phyloP scores from a whole-genome alignment of 1,284 basidiomycete genomes.

The Cryptococcus amylolentus region DNA sequence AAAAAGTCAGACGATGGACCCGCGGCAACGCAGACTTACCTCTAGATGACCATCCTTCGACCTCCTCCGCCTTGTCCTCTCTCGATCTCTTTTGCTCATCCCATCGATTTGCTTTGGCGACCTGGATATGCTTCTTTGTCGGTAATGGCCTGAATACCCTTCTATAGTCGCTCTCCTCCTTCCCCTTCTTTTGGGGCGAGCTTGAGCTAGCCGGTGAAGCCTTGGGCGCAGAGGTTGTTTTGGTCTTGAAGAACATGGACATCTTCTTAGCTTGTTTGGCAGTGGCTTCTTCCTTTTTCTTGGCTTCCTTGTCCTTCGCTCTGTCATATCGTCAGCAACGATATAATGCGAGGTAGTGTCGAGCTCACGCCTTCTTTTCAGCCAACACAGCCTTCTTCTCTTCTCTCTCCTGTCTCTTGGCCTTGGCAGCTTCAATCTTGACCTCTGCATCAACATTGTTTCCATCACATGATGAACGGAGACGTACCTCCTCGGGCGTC shows the following conservation, averaged over 20 bases:
- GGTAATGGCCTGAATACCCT: constrained; percentile 11
- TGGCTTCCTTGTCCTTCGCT: constrained; percentile 31
- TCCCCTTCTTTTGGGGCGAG: constrained; percentile 1
- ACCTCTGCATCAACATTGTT: neutral
- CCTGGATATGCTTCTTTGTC: constrained; percentile 8
- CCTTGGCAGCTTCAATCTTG: constrained; percentile 32
- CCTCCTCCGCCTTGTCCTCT: constrained; percentile 3
- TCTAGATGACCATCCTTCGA: constrained; percentile 3
- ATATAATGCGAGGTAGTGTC: neutral
- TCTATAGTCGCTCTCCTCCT: constrained; percentile 11
- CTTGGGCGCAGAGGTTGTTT: constrained; percentile 1
- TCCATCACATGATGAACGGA: neutral
- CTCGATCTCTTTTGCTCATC: neutral
- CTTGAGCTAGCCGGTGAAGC: neutral
- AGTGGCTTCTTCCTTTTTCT: constrained; percentile 29
- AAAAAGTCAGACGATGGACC: no score
- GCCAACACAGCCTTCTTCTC: constrained; percentile 21
- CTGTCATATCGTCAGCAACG: constrained; percentile 12
- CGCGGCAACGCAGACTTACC: constrained; percentile 1
- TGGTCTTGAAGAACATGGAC: constrained; percentile 36
- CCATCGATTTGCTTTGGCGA: constrained; percentile 15
- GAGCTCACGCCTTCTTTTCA: constrained; percentile 31
- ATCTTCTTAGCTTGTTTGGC: constrained; percentile 36
- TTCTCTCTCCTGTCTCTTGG: constrained; percentile 27
- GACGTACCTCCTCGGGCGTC: constrained; percentile 38